These are phyloP conservation scores for Psilocybe azurescens DNA, from an alignment of 768 basidiomycete species.

Conservation along the genomic window DNA sequence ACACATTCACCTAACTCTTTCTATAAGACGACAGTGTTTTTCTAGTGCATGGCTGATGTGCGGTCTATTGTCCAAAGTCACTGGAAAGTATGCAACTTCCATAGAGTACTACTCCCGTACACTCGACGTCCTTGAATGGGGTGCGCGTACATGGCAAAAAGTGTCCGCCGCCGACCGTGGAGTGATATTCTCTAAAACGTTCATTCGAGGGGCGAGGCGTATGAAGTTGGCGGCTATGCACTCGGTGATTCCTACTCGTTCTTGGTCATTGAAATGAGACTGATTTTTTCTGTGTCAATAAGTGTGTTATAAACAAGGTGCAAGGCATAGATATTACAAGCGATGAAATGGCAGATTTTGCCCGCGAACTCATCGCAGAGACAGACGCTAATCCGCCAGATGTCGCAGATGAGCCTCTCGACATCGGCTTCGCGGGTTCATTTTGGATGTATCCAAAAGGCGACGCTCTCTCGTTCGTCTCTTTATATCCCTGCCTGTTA, in stretches of 20 bases:
- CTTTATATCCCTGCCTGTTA: neutral
- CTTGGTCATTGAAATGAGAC: neutral
- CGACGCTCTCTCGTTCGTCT: slow-evolving; percentile 37
- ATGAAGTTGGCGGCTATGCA: slow-evolving; percentile 39
- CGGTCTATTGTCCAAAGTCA: slow-evolving; percentile 34
- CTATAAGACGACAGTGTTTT: neutral
- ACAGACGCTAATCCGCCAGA: slow-evolving; percentile 28
- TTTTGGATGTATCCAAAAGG: slow-evolving; percentile 44
- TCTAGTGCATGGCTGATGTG: slow-evolving; percentile 45
- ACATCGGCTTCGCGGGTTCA: slow-evolving; percentile 37
- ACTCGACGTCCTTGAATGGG: slow-evolving; percentile 49
- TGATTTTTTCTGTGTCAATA: neutral
- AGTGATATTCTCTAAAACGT: slow-evolving; percentile 45
- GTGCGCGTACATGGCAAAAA: slow-evolving; percentile 41
- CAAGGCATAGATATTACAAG: slow-evolving; percentile 23
- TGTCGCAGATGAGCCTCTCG: slow-evolving; percentile 10
- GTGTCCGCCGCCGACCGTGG: slow-evolving; percentile 44
- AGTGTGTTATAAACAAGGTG: slow-evolving; percentile 14
- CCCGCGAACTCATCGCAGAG: slow-evolving; percentile 37
- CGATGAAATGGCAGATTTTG: slow-evolving; percentile 35
- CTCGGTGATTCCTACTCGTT: slow-evolving; percentile 28
- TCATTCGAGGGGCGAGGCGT: slow-evolving; percentile 45
- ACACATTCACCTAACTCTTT: neutral
- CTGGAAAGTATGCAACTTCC: slow-evolving; percentile 21
- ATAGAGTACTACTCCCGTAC: slow-evolving; percentile 41